These are phyloP conservation scores for Pythium dissotocum DNA, from an alignment of 352 stramenopile genomes.

Conservation along the genomic window DNA sequence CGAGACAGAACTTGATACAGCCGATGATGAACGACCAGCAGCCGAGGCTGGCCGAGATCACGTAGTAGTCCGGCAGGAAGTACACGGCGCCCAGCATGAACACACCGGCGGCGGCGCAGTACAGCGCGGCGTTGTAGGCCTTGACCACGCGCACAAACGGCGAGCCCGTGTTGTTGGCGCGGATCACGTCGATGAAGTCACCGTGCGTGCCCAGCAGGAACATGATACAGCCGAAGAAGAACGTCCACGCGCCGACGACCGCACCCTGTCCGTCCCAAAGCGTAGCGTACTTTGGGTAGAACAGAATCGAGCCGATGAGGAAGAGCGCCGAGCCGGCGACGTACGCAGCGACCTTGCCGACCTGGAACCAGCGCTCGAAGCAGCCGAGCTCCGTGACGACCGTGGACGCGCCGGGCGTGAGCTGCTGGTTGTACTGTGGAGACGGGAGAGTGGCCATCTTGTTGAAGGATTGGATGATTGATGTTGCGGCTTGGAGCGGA, in stretches of 20 bases:
- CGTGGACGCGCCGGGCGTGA: slow-evolving; percentile 26
- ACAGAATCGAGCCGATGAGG: slow-evolving; percentile 77
- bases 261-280: slow-evolving; percentile 60
- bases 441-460: slow-evolving; percentile 16
- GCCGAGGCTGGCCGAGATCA: slow-evolving; percentile 59
- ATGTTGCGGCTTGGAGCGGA: slow-evolving; percentile 13
- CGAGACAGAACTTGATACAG: slow-evolving; percentile 63
- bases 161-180: slow-evolving; percentile 50
- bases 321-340: slow-evolving; percentile 72
- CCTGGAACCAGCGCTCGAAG: slow-evolving; percentile 51
- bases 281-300: slow-evolving; percentile 73
- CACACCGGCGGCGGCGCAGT: slow-evolving; percentile 67
- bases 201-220: slow-evolving; percentile 70
- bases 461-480: slow-evolving; percentile 1
- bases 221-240: slow-evolving; percentile 70
- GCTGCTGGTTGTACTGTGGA: slow-evolving; percentile 31
- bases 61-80: slow-evolving; percentile 78
- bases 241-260: slow-evolving; percentile 67
- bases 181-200: slow-evolving; percentile 71
- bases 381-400: slow-evolving; percentile 27
- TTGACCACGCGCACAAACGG: slow-evolving; percentile 51
- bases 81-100: slow-evolving; percentile 81
- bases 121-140: slow-evolving; percentile 58
- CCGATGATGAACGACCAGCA: slow-evolving; percentile 80
- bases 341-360: slow-evolving; percentile 52